Conservation (phyloP, 2,329 filamentous ascomycete species). For the Colletotrichum chrysophilum region DNA sequence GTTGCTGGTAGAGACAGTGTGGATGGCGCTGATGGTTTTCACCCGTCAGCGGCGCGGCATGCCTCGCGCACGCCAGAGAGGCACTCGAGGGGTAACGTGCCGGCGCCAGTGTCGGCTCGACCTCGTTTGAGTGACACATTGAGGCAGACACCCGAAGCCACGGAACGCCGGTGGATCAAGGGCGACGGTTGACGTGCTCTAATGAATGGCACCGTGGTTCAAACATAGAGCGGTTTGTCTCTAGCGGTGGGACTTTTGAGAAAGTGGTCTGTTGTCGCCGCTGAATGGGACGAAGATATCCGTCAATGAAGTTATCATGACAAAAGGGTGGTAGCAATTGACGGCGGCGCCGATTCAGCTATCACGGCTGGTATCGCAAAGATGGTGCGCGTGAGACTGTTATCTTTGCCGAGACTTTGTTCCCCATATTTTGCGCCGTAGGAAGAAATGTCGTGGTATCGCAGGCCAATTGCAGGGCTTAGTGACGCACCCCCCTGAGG, state of each 20-base stretch:
- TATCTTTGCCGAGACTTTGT: slow-evolving; percentile 21
- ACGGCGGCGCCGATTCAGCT: neutral
- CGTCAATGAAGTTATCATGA: neutral
- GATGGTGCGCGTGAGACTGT: neutral
- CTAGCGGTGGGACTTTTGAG: neutral
- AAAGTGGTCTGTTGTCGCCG: neutral
- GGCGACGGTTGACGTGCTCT: neutral
- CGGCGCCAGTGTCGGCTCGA: neutral
- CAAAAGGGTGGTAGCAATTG: neutral
- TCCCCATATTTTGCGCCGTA: slow-evolving; percentile 10
- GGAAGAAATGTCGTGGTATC: neutral
- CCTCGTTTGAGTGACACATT: slow-evolving; percentile 10
- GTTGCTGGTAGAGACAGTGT: neutral
- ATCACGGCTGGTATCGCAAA: slow-evolving; percentile 1
- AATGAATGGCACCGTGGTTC: neutral
- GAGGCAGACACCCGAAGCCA: slow-evolving; percentile 20
- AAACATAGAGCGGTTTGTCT: neutral
- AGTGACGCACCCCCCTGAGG: neutral
- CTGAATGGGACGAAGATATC: neutral
- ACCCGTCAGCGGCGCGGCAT: neutral
- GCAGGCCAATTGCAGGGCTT: slow-evolving; percentile 8
- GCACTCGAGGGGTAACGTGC: neutral
- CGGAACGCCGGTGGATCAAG: neutral
- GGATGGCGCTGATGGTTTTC: neutral
- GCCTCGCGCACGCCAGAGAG: neutral